These are phyloP conservation scores for Neodidymelliopsis sp. DNA, from an alignment of 2,329 filamentous ascomycete species.

Conservation along the genomic window DNA sequence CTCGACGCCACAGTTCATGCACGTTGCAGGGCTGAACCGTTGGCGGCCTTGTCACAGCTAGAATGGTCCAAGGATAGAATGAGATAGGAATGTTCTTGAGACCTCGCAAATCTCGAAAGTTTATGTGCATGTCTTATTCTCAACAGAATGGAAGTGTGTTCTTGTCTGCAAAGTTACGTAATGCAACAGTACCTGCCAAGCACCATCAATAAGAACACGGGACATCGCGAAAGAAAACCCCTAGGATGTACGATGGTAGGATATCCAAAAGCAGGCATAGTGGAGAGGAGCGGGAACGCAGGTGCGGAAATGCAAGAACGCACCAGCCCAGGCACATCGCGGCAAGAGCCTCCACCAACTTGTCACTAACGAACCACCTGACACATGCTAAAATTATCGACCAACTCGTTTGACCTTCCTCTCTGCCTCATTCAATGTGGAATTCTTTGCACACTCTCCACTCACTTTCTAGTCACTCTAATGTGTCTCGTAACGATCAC, in stretches of 20 bases:
- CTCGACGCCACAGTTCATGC: too few species aligned
- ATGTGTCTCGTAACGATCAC: neutral
- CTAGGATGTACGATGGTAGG: neutral
- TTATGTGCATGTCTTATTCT: too few species aligned
- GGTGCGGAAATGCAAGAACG: neutral
- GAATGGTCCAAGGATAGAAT: too few species aligned
- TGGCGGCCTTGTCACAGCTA: too few species aligned
- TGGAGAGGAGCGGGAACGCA: neutral
- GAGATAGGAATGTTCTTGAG: too few species aligned
- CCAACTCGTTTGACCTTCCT: neutral
- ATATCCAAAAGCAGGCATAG: neutral
- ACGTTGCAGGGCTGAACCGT: too few species aligned
- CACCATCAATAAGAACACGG: neutral
- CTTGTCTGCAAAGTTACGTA: too few species aligned
- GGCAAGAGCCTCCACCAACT: neutral
- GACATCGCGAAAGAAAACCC: neutral
- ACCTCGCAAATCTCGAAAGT: too few species aligned
- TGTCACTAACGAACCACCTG: neutral
- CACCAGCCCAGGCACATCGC: neutral
- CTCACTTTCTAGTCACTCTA: neutral
- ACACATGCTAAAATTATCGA: neutral
- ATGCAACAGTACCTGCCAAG: slow-evolving; percentile 3
- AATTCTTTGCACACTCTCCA: neutral
- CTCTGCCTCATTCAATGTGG: neutral
- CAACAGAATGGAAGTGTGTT: too few species aligned